Base-by-base conservation (phyloP, 2,329 filamentous ascomycete genomes). In the Beauveria scarabaeidicola region DNA sequence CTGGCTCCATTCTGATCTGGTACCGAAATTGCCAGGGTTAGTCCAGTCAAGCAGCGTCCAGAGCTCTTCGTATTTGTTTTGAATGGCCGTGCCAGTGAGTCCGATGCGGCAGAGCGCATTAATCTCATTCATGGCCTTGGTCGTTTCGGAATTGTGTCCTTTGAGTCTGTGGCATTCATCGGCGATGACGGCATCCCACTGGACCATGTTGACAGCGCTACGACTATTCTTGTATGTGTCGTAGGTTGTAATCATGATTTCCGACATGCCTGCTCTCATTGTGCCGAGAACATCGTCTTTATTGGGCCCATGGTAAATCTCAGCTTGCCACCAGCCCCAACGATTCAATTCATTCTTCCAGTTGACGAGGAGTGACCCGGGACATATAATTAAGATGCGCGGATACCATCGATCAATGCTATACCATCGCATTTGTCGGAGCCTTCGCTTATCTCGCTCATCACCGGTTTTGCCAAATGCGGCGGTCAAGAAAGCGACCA, bases 11-110 rank as follows among this genome's bases (percentile, higher is more conserved):
- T 89, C 88, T 5, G 81, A 76, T 10, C 89, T 68, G 0, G 78
- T 78, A 17, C 82, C 83, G 58, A 86, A 82, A 51, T 80, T 74
- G 0, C 91, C 93, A 0, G 94, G 94, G 66, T 95, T 94, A 0
- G 91, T 92, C 94, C 94, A 99, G 70, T 99, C 96, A 3, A 99
- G 78, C 0, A 99, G 78, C 0, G 91, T 95, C 93, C 93, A 99
- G 1, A 99, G 80, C 71, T 99, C 94, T 69, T 97, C 91, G 70
- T 99, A 99, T 65, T 90, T 94, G 72, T 99, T 99, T 70, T 99
- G 94, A 48, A 99, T 97, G 0, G 93, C 93, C 0, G 94, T 99
- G 2, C 94, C 94, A 0, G 92, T 97, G 9, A 99, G 78, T 0
- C 94, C 94, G 62, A 99, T 92, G 38, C 94, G 84, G 69, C 94